Evolutionary conservation across 179 eudicot genomes (phyloP).

Genomic region (Silene vulgaris): DNA sequence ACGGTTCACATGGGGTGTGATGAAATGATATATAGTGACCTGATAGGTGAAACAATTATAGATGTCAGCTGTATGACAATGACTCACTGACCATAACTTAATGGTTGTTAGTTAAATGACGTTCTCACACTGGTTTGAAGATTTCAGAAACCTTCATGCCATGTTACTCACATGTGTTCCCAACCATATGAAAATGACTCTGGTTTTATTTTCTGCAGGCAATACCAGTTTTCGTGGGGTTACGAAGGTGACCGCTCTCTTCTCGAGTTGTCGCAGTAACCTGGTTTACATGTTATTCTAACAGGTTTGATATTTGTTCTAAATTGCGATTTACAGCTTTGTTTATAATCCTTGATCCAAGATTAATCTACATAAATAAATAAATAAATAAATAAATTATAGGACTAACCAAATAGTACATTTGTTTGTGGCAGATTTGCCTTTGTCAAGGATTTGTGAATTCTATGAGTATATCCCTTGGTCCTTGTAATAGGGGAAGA

Average conservation of each 20-base stretch:
- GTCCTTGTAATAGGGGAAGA: neutral
- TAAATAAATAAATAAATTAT: neutral
- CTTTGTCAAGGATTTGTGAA: neutral
- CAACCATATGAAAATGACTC: conserved; percentile 8
- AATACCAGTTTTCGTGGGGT: neutral
- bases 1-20: conserved; percentile 23
- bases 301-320: neutral
- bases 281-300: neutral
- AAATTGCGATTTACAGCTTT: neutral
- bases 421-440: neutral
- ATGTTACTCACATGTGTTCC: conserved; percentile 22
- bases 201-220: conserved; percentile 5
- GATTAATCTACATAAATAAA: neutral
- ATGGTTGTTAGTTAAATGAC: conserved; percentile 17
- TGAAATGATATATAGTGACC: conserved; percentile 17
- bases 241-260: conserved; percentile 6
- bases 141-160: conserved; percentile 12
- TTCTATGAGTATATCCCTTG: neutral
- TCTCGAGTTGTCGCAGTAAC: conserved; percentile 8
- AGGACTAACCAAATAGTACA: conserved; percentile 2
- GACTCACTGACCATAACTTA: conserved; percentile 17
- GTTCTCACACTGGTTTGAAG: conserved; percentile 11
- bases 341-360: neutral
- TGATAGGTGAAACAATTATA: conserved; percentile 22
- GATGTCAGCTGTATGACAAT: conserved; percentile 21